These are phyloP conservation scores for Capsicum pubescens DNA, from an alignment of 257 asterid genomes.

Conservation along the genomic window DNA sequence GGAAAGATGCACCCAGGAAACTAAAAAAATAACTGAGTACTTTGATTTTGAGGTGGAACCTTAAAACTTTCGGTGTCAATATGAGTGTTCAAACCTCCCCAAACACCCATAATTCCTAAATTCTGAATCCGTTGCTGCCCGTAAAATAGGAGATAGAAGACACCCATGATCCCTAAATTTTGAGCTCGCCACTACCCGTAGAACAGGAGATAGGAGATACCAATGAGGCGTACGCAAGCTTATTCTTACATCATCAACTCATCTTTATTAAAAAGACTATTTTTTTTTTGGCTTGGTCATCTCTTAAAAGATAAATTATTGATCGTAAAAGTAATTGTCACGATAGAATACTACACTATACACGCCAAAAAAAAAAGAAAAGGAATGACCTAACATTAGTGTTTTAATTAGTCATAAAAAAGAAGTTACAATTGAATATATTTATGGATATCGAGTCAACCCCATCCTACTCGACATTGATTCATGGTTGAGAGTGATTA, in stretches of 20 bases:
- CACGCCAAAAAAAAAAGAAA: not conserved
- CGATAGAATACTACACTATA: not conserved
- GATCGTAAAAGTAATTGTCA: not conserved
- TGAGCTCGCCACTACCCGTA: too few relatives aligned
- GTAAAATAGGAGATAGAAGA: too few relatives aligned
- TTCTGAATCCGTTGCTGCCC: too few relatives aligned
- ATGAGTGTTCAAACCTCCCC: too few relatives aligned
- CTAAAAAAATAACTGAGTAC: too few relatives aligned
- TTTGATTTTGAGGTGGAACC: too few relatives aligned
- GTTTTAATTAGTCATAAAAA: not conserved
- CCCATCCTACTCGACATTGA: not conserved
- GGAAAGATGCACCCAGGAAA: too few relatives aligned
- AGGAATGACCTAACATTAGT: not conserved
- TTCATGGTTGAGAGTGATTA: conserved; percentile 21
- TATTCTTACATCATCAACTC: not conserved
- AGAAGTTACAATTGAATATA: not conserved
- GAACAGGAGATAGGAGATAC: too few relatives aligned
- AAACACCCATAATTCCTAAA: too few relatives aligned
- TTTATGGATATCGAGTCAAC: conserved; percentile 22
- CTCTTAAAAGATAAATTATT: not conserved
- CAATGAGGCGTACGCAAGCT: not conserved
- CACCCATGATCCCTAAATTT: too few relatives aligned
- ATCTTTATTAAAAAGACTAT: not conserved
- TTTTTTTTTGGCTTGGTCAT: not conserved
- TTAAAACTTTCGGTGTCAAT: too few relatives aligned